These are phyloP conservation scores for Arachis stenosperma DNA, from an alignment of 306 rosid species.

Conservation along the genomic window DNA sequence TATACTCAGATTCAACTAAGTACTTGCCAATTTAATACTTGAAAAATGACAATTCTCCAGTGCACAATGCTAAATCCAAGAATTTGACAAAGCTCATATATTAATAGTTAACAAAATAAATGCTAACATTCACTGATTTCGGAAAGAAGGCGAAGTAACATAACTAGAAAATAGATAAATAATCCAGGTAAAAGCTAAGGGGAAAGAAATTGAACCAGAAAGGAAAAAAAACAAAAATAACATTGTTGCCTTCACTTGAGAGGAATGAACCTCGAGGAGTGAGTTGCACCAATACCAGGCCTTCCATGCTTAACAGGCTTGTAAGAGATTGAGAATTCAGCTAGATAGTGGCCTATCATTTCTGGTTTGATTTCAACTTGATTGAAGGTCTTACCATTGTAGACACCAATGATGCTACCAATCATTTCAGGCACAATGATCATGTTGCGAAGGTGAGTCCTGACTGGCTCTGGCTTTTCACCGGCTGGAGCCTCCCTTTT, in stretches of 20 bases:
- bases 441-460: constrained; percentile 48
- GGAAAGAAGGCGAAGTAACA: not conserved
- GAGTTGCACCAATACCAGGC: constrained; percentile 54
- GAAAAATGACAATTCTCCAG: too few relatives aligned
- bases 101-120: too few relatives aligned
- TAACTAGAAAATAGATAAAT: not conserved
- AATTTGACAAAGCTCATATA: not conserved
- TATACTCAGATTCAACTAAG: too few relatives aligned
- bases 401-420: constrained; percentile 38
- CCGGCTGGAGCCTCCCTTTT: constrained; percentile 47
- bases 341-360: constrained; percentile 48
- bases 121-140: not conserved
- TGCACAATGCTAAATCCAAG: not conserved
- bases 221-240: not conserved
- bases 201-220: not conserved
- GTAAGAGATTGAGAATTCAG: constrained; percentile 47
- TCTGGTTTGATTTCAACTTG: constrained; percentile 51
- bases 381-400: constrained; percentile 47
- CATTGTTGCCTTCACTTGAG: constrained; percentile 35
- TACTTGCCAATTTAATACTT: too few relatives aligned
- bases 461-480: constrained; percentile 47
- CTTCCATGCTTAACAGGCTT: constrained; percentile 50
- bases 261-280: constrained; percentile 49
- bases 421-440: constrained; percentile 47
- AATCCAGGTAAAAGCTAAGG: not conserved